These are phyloP conservation scores for Phaeodactylum tricornutum DNA, from an alignment of 108 stramenopile species.

Conservation along the genomic window DNA sequence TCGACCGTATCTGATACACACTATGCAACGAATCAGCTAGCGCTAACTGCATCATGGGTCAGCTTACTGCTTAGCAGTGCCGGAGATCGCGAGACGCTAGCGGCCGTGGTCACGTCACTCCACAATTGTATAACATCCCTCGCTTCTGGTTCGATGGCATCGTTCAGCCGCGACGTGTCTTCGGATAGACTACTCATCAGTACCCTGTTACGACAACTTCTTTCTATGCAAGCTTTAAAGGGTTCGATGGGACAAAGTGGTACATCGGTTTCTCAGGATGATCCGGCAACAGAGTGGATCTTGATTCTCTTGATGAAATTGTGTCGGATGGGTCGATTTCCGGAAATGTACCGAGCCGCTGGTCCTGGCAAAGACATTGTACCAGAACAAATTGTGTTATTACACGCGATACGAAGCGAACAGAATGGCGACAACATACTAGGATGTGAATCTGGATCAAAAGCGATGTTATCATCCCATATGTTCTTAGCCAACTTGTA, in stretches of 20 bases:
- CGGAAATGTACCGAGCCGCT: background rate
- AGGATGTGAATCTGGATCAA: conserved; percentile 21
- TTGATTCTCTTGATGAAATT: conserved; percentile 40
- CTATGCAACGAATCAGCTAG: background rate
- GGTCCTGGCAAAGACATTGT: conserved; percentile 13
- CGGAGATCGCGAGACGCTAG: conserved; percentile 39
- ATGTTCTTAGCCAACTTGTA: conserved; percentile 30
- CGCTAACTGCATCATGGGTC: conserved; percentile 17
- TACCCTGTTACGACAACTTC: conserved; percentile 42
- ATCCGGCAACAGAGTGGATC: conserved; percentile 80
- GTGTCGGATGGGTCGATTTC: conserved; percentile 37
- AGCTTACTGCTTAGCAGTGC: conserved; percentile 27
- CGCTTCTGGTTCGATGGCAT: background rate
- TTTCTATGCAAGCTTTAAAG: conserved; percentile 31
- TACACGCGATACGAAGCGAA: conserved; percentile 51
- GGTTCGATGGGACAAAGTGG: conserved; percentile 2
- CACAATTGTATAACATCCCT: conserved; percentile 36
- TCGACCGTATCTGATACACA: background rate
- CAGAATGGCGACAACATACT: conserved; percentile 20
- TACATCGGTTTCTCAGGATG: conserved; percentile 10
- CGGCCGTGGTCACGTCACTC: conserved; percentile 54
- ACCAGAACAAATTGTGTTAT: conserved; percentile 68
- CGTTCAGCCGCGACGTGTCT: conserved; percentile 15
- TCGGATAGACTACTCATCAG: conserved; percentile 33
- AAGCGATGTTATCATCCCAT: conserved; percentile 15